Evolutionary conservation across 148 eudicot genomes (phyloP).

Genomic region (Rhododendron kiyosumense): DNA sequence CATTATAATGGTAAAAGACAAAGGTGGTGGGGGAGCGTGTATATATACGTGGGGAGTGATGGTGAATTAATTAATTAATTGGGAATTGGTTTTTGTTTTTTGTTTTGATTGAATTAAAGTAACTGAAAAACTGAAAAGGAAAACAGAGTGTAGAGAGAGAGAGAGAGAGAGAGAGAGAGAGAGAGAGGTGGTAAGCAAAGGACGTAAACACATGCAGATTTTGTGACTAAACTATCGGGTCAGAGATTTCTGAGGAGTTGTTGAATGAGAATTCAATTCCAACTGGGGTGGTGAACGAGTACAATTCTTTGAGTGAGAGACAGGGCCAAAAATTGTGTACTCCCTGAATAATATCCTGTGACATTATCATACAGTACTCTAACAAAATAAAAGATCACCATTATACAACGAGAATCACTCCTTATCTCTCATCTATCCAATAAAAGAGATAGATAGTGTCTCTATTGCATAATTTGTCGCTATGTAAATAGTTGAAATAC

Average conservation of each 20-base stretch:
- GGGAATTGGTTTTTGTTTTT: not conserved
- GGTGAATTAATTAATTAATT: not conserved
- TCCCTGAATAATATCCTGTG: no score
- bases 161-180: conserved; percentile 8
- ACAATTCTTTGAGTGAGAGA: not conserved
- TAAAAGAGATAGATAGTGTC: no score
- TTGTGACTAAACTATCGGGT: conserved; percentile 51
- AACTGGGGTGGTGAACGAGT: not conserved
- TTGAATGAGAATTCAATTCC: conserved; percentile 26
- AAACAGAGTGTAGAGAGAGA: not conserved
- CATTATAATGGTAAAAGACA: not conserved
- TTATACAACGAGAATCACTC: no score
- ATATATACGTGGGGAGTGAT: conserved; percentile 9
- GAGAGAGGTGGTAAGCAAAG: conserved; percentile 2
- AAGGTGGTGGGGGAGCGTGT: conserved; percentile 12
- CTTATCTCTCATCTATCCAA: not conserved
- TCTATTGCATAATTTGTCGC: no score
- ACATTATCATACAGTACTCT: no score
- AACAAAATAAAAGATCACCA: not conserved
- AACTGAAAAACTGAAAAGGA: conserved; percentile 13
- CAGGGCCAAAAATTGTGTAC: no score
- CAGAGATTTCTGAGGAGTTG: conserved; percentile 28
- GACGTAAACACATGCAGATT: conserved; percentile 45
- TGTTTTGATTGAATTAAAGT: conserved; percentile 6
- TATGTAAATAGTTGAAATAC: no score